Conservation (phyloP, 2,329 filamentous ascomycete genomes). For the Monascus ruber region DNA sequence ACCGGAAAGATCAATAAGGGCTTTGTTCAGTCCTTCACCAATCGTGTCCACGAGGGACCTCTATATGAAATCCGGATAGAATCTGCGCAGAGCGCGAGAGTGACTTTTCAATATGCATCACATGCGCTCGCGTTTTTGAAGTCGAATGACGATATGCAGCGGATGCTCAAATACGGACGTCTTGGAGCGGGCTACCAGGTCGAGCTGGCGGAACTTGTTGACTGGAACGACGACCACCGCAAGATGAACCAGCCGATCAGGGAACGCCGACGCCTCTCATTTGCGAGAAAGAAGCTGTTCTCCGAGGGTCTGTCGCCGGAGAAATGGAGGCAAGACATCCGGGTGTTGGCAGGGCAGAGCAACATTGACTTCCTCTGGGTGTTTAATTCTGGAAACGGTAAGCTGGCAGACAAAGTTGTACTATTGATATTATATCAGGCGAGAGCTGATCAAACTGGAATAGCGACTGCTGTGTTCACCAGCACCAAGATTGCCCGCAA, state of each 20-base stretch:
- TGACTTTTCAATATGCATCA: constrained; percentile 28
- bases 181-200: constrained; percentile 22
- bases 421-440: neutral
- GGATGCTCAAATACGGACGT: constrained; percentile 18
- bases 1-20: constrained; percentile 13
- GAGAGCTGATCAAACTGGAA: constrained; percentile 6
- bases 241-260: constrained; percentile 24
- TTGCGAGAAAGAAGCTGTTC: constrained; percentile 29
- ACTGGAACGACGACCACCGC: constrained; percentile 22
- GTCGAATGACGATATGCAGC: constrained; percentile 16
- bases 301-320: constrained; percentile 19
- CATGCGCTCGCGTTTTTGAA: constrained; percentile 25
- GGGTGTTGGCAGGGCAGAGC: constrained; percentile 19
- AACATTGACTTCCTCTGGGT: constrained; percentile 32
- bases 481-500: constrained; percentile 24
- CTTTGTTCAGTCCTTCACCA: constrained; percentile 20
- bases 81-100: constrained; percentile 17
- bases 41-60: constrained; percentile 27
- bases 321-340: constrained; percentile 26
- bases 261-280: constrained; percentile 32
- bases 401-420: constrained; percentile 4
- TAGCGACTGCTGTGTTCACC: constrained; percentile 30
- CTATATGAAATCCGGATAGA: constrained; percentile 27
- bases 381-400: constrained; percentile 34
- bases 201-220: constrained; percentile 17